Percentiles rank a stretch among this genome's conserved stretches.
phyloP scores from a whole-genome alignment of 306 rosid genomes.

The Vicia faba region DNA sequence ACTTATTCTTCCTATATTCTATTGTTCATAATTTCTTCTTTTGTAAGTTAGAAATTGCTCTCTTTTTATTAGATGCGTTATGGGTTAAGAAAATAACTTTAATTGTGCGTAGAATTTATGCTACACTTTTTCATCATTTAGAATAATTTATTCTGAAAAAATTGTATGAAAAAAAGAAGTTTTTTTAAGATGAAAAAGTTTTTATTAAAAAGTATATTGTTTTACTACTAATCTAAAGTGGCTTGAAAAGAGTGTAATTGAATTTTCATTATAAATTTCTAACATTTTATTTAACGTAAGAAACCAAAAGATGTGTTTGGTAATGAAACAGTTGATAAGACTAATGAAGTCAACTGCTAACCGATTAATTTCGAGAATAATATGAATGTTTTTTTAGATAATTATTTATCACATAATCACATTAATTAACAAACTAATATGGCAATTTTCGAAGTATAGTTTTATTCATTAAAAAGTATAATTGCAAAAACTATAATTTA shows the following conservation, averaged over 20 bases:
- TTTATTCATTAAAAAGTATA: too few species aligned
- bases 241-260: not conserved
- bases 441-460: too few species aligned
- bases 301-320: not conserved
- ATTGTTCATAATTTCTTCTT: not conserved
- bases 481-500: too few species aligned
- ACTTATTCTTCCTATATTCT: conserved; percentile 14
- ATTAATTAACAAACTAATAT: too few species aligned
- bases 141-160: not conserved
- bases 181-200: not conserved
- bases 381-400: too few species aligned
- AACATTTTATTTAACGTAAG: not conserved
- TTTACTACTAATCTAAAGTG: not conserved
- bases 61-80: conserved; percentile 21
- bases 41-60: conserved; percentile 3
- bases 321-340: not conserved
- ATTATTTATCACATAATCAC: too few species aligned
- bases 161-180: not conserved
- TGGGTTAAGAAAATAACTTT: conserved; percentile 18
- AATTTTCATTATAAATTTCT: conserved; percentile 2
- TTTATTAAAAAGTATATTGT: not conserved
- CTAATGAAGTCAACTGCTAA: conserved; percentile 17
- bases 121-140: not conserved
- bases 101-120: conserved; percentile 20
- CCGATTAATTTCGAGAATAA: not conserved